A percentile compares a stretch with the other conserved stretches of the same genome.
Evolutionary conservation across 768 basidiomycete genomes (phyloP).

Genomic region (Psilocybe subaeruginosa): DNA sequence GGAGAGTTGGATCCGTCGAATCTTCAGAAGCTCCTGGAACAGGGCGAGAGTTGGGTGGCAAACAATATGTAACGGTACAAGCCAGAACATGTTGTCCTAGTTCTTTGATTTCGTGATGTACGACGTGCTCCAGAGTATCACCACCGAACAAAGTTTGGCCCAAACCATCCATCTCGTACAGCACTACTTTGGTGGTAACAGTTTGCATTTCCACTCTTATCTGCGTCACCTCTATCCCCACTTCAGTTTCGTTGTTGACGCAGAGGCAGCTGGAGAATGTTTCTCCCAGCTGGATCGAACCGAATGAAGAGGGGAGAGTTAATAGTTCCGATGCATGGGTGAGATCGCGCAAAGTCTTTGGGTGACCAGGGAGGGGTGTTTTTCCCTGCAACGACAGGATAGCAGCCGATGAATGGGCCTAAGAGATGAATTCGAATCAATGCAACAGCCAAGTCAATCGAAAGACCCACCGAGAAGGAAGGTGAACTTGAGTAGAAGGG

Average conservation of each 20-base stretch:
- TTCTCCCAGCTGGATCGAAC: slow-evolving; percentile 87
- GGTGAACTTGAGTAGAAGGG: slow-evolving; percentile 83
- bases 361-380: slow-evolving; percentile 70
- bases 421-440: neutral
- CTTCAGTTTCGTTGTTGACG: slow-evolving; percentile 76
- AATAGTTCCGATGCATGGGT: slow-evolving; percentile 79
- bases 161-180: slow-evolving; percentile 66
- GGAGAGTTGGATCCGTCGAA: slow-evolving; percentile 54
- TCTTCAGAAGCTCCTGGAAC: slow-evolving; percentile 52
- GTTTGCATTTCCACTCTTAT: slow-evolving; percentile 89
- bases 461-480: slow-evolving; percentile 65
- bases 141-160: slow-evolving; percentile 51
- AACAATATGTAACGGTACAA: slow-evolving; percentile 83
- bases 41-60: slow-evolving; percentile 59
- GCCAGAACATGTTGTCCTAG: slow-evolving; percentile 89
- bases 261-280: slow-evolving; percentile 84
- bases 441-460: neutral
- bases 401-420: slow-evolving; percentile 76
- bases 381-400: slow-evolving; percentile 77
- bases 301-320: slow-evolving; percentile 82
- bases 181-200: slow-evolving; percentile 59
- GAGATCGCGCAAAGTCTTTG: slow-evolving; percentile 84
- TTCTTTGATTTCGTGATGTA: slow-evolving; percentile 92
- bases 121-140: slow-evolving; percentile 66
- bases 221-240: slow-evolving; percentile 62